These are phyloP conservation scores for Cladosporium colombiae DNA, from an alignment of 2,329 filamentous ascomycete genomes.

Conservation along the genomic window DNA sequence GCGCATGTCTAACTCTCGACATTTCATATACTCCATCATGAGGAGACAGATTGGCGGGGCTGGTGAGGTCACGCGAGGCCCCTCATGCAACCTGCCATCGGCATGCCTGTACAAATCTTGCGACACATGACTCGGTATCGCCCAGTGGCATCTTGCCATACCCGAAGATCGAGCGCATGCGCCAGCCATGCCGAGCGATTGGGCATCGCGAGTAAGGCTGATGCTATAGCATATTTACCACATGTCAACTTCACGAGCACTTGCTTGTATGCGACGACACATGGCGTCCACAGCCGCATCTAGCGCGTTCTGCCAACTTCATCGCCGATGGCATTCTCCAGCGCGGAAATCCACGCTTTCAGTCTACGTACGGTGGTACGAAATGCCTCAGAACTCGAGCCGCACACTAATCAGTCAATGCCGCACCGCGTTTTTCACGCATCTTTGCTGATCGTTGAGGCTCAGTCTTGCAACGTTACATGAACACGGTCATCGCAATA, in stretches of 20 bases:
- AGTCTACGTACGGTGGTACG: neutral
- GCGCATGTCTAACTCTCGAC: neutral
- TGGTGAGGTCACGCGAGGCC: constrained; percentile 12
- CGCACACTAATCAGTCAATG: neutral
- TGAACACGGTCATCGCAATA: neutral
- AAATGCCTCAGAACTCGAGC: neutral
- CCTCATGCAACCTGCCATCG: constrained; percentile 1
- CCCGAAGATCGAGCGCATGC: neutral
- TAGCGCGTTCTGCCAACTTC: neutral
- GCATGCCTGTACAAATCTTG: constrained; percentile 4
- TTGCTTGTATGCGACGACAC: neutral
- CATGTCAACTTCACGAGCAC: neutral
- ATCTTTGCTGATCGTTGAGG: neutral
- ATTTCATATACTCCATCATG: constrained; percentile 1
- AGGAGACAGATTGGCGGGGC: constrained; percentile 5
- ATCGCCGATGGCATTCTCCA: neutral
- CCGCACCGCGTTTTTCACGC: neutral
- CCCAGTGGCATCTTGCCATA: constrained; percentile 5
- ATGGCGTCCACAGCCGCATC: neutral
- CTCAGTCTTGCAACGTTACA: neutral
- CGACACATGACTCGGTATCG: constrained; percentile 3
- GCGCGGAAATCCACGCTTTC: neutral
- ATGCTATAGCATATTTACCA: neutral
- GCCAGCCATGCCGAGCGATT: constrained; percentile 9
- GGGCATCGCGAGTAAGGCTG: constrained; percentile 7